Conservation (phyloP, 306 rosid genomes). For the Vicia villosa region DNA sequence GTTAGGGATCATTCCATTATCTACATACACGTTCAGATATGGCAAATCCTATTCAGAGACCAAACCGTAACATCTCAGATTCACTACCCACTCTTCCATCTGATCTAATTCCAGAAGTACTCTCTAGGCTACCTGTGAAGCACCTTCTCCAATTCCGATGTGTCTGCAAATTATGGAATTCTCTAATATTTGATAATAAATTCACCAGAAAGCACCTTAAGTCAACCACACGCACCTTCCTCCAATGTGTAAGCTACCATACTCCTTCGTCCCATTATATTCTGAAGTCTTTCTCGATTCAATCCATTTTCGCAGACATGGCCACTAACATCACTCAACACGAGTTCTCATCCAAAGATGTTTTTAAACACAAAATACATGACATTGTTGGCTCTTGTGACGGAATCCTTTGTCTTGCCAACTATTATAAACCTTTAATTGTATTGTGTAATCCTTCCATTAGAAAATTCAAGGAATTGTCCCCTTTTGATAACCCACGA, state of each 20-base stretch:
- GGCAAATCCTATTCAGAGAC: too few species aligned
- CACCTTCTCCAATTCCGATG: too few species aligned
- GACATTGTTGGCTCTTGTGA: neutral
- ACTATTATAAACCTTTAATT: neutral
- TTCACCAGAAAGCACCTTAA: neutral
- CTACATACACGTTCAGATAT: too few species aligned
- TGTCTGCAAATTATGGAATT: too few species aligned
- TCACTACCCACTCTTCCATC: too few species aligned
- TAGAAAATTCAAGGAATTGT: neutral
- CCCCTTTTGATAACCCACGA: too few species aligned
- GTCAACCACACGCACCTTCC: neutral
- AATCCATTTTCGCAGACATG: neutral
- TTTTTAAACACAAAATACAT: neutral
- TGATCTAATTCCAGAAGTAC: too few species aligned
- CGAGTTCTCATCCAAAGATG: neutral
- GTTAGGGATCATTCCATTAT: too few species aligned
- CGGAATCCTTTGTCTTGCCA: neutral
- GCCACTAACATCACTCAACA: neutral
- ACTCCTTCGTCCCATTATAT: neutral
- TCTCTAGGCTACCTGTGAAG: too few species aligned
- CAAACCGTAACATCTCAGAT: too few species aligned
- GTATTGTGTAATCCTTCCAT: neutral
- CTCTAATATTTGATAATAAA: neutral
- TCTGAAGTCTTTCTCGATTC: neutral
- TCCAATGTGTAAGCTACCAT: neutral